phyloP scores from a whole-genome alignment of 331 rosid genomes.

The Quercus lobata region DNA sequence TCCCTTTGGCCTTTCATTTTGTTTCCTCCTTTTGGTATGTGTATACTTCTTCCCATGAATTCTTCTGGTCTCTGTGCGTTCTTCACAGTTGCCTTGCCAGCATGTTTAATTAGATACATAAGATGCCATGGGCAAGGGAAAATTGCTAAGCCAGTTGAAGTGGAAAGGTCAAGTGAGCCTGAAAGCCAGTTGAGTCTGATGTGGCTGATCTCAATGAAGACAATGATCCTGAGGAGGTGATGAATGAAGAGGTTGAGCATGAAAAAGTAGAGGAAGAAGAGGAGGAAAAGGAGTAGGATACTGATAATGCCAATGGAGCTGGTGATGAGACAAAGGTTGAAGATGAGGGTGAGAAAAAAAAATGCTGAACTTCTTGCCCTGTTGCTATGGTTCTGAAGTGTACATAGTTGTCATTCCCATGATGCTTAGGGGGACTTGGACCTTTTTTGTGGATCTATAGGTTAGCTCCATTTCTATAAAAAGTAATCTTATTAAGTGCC shows the following conservation, averaged over 20 bases:
- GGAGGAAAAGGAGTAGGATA: conserved; percentile 49
- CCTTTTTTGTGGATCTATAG: conserved; percentile 62
- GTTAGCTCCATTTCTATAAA: conserved; percentile 33
- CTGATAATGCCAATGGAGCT: conserved; percentile 23
- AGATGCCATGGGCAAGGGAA: conserved; percentile 75
- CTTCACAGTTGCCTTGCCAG: conserved; percentile 94
- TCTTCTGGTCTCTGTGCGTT: conserved; percentile 97
- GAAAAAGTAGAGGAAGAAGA: conserved; percentile 61
- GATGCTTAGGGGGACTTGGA: conserved; percentile 69
- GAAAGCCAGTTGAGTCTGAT: conserved; percentile 39
- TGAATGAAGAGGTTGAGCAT: conserved; percentile 62
- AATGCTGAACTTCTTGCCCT: conserved; percentile 84
- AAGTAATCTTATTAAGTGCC: background rate
- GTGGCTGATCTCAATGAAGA: conserved; percentile 42
- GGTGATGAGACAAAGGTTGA: conserved; percentile 31
- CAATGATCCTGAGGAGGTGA: conserved; percentile 40
- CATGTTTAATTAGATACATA: conserved; percentile 65
- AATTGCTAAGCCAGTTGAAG: conserved; percentile 55
- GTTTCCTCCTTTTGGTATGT: conserved; percentile 80
- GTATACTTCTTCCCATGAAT: conserved; percentile 88
- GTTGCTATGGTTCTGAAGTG: conserved; percentile 89
- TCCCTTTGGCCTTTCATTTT: conserved; percentile 69
- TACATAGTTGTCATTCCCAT: conserved; percentile 79
- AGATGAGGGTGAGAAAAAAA: conserved; percentile 60
- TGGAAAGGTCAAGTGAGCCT: conserved; percentile 34